A percentile compares a stretch with the other conserved stretches of the same genome.
Evolutionary conservation across 2,329 filamentous ascomycete species (phyloP).

Genomic region (Talaromyces verruculosus): DNA sequence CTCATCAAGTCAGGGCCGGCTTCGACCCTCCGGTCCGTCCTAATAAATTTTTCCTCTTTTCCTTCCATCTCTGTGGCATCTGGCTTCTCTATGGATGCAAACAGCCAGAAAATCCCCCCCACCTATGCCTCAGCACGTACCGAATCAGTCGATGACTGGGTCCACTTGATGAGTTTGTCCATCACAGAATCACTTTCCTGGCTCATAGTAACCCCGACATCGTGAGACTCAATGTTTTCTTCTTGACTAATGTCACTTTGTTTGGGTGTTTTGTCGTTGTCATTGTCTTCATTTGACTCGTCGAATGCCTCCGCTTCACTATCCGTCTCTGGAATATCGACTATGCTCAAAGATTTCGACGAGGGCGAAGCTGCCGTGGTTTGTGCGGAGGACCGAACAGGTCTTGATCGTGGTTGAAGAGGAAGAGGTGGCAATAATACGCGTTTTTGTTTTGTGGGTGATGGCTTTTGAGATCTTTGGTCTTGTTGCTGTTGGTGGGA

Average conservation of each 20-base stretch:
- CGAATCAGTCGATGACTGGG: constrained; percentile 19
- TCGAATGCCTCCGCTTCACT: background rate
- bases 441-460: constrained; percentile 16
- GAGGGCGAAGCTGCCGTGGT: constrained; percentile 7
- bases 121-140: constrained; percentile 3
- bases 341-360: constrained; percentile 4
- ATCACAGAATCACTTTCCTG: constrained; percentile 16
- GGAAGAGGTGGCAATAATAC: constrained; percentile 21
- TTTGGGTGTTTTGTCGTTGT: constrained; percentile 15
- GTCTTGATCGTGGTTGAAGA: constrained; percentile 18
- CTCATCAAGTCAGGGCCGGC: background rate
- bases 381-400: constrained; percentile 20
- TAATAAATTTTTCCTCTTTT: background rate
- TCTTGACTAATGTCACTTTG: background rate
- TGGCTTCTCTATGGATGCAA: background rate
- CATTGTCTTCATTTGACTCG: background rate
- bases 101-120: background rate
- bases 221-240: constrained; percentile 1
- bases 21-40: background rate
- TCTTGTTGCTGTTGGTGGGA: background rate
- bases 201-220: constrained; percentile 2
- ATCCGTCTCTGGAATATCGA: background rate
- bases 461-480: background rate
- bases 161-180: constrained; percentile 17
- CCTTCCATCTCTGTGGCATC: background rate